These are phyloP conservation scores for Cutaneotrichosporon arboriforme DNA, from an alignment of 1,284 basidiomycete genomes.

Conservation along the genomic window DNA sequence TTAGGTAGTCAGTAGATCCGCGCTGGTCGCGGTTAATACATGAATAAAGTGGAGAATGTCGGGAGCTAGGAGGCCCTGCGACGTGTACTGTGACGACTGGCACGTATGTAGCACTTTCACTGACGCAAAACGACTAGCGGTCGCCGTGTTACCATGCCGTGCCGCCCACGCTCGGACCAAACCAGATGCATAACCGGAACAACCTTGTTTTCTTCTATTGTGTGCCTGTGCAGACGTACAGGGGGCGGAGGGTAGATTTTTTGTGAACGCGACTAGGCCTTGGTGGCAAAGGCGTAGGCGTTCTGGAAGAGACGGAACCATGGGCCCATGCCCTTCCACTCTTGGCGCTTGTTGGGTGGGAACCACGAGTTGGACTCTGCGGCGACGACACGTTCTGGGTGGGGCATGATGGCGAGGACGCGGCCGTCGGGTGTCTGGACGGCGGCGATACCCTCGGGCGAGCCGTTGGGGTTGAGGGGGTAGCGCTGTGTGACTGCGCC, in stretches of 20 bases:
- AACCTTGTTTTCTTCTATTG: background rate
- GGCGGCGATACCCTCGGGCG: conserved; percentile 77
- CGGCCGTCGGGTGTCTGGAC: conserved; percentile 79
- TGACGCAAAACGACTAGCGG: too few relatives aligned
- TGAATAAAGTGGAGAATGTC: conserved; percentile 4
- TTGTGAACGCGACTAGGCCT: background rate
- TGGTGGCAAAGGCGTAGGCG: conserved; percentile 54
- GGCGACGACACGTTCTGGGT: conserved; percentile 74
- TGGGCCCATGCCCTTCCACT: conserved; percentile 69
- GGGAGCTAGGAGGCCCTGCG: too few relatives aligned
- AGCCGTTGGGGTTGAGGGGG: conserved; percentile 95
- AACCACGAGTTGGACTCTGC: conserved; percentile 84
- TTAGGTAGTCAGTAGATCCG: conserved; percentile 7
- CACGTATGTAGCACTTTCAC: too few relatives aligned
- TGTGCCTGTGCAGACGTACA: background rate
- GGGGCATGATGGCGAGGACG: conserved; percentile 92
- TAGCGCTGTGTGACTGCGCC: conserved; percentile 67
- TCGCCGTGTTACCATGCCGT: too few relatives aligned
- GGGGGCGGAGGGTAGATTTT: background rate
- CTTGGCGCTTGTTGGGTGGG: conserved; percentile 57
- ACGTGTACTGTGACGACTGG: too few relatives aligned
- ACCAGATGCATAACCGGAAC: conserved; percentile 22
- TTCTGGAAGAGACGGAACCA: conserved; percentile 97
- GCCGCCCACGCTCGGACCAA: too few relatives aligned
- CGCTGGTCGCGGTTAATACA: conserved; percentile 9